Evolutionary conservation across 176 grass and related monocot genomes (phyloP).

Genomic region (Aechmea fasciata): DNA sequence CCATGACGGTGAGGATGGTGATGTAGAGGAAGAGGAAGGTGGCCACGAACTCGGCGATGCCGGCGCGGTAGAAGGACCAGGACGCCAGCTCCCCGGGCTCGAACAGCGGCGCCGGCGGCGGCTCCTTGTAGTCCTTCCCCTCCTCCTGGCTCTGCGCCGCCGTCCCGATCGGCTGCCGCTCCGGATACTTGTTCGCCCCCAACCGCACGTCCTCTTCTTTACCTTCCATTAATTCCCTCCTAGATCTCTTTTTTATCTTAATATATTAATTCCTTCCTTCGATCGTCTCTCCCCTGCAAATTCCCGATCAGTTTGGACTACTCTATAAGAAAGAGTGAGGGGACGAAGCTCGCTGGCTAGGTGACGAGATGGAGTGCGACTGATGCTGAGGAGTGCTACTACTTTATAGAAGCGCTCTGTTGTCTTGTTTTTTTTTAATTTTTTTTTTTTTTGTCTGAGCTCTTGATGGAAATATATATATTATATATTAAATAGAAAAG

Average conservation of each 20-base stretch:
- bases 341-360: too few species aligned
- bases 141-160: constrained; percentile 33
- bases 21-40: constrained; percentile 51
- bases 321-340: too few species aligned
- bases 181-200: constrained; percentile 34
- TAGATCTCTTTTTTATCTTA: neutral
- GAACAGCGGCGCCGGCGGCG: constrained; percentile 28
- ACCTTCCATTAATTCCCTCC: constrained; percentile 19
- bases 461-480: too few species aligned
- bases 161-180: constrained; percentile 44
- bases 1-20: constrained; percentile 41
- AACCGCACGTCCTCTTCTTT: constrained; percentile 47
- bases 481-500: too few species aligned
- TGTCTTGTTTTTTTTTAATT: too few species aligned
- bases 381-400: too few species aligned
- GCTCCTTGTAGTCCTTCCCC: constrained; percentile 41
- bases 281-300: neutral
- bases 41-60: constrained; percentile 40
- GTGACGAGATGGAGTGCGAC: too few species aligned
- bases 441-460: too few species aligned
- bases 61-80: constrained; percentile 44
- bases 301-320: too few species aligned
- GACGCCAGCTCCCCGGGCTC: constrained; percentile 28
- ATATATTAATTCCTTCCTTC: neutral
- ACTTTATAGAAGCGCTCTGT: too few species aligned